Evolutionary conservation across 2,329 filamentous ascomycete species (phyloP).

Genomic region (Aspergillus fischeri): DNA sequence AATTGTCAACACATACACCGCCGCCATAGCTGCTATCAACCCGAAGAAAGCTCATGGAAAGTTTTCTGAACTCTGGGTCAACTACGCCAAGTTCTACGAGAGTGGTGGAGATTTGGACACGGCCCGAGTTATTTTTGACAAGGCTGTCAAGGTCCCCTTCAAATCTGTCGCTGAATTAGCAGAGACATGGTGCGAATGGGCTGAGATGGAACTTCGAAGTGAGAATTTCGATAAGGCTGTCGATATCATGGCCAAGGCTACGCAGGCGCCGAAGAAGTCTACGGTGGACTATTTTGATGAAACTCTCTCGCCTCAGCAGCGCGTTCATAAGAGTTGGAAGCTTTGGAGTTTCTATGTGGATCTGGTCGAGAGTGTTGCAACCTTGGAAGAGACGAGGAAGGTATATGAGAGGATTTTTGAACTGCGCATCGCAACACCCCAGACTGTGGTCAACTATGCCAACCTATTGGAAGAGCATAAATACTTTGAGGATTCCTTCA

Average conservation of each 20-base stretch:
- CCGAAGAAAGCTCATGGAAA: conserved; percentile 92
- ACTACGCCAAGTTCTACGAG: conserved; percentile 97
- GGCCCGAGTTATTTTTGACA: conserved; percentile 91
- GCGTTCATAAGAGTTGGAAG: conserved; percentile 99
- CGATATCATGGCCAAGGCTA: conserved; percentile 94
- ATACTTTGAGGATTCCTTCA: conserved; percentile 97
- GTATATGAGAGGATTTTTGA: conserved; percentile 98
- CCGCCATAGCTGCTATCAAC: conserved; percentile 86
- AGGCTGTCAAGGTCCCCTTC: conserved; percentile 95
- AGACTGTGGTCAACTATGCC: conserved; percentile 97
- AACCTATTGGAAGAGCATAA: conserved; percentile 90
- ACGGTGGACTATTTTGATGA: conserved; percentile 99
- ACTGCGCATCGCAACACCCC: conserved; percentile 92
- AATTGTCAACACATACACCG: conserved; percentile 89
- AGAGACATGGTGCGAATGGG: conserved; percentile 99
- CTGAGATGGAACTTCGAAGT: conserved; percentile 92
- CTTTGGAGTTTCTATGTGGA: conserved; percentile 99
- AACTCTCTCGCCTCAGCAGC: conserved; percentile 84
- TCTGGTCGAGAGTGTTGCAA: conserved; percentile 88
- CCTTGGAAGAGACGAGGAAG: conserved; percentile 84
- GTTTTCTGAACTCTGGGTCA: conserved; percentile 93
- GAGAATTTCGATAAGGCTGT: conserved; percentile 95
- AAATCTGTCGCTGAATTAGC: conserved; percentile 96
- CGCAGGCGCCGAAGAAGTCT: conserved; percentile 94
- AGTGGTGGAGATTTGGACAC: conserved; percentile 76